phyloP scores from a whole-genome alignment of 108 stramenopile species.

The Nitzschia palea region DNA sequence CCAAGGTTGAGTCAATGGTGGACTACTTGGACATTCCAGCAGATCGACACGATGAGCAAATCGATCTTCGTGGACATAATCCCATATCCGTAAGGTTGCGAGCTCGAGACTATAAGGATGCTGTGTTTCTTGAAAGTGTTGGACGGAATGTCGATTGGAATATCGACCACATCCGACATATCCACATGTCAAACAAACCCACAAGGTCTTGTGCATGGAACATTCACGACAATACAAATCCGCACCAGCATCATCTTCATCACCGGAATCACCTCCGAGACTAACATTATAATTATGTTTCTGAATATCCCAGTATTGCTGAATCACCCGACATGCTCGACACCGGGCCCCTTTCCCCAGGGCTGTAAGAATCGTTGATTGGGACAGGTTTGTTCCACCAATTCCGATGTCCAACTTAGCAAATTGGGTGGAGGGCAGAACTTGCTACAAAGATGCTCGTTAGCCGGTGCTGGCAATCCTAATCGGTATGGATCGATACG shows the following conservation, averaged over 20 bases:
- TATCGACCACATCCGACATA: slow-evolving; percentile 95
- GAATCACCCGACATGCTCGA: slow-evolving; percentile 66
- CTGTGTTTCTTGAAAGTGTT: slow-evolving; percentile 74
- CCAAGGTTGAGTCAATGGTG: slow-evolving; percentile 27
- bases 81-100: slow-evolving; percentile 94
- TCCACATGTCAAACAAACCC: slow-evolving; percentile 96
- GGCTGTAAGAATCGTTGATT: slow-evolving; percentile 64
- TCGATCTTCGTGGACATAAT: slow-evolving; percentile 71
- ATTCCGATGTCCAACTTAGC: slow-evolving; percentile 2
- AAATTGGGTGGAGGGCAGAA: slow-evolving; percentile 52
- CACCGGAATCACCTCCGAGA: not conserved
- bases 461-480: slow-evolving; percentile 56
- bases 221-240: slow-evolving; percentile 67
- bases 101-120: slow-evolving; percentile 95
- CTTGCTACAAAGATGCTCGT: slow-evolving; percentile 64
- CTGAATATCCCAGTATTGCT: slow-evolving; percentile 41
- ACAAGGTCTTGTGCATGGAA: slow-evolving; percentile 76
- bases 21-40: slow-evolving; percentile 71
- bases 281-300: not conserved
- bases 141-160: slow-evolving; percentile 79
- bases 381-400: slow-evolving; percentile 32
- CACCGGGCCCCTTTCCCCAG: slow-evolving; percentile 65
- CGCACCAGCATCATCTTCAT: slow-evolving; percentile 13
- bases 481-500: slow-evolving; percentile 68
- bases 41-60: slow-evolving; percentile 90